These are phyloP conservation scores for Serendipita sp. DNA, from an alignment of 1,284 basidiomycete species.

Conservation along the genomic window DNA sequence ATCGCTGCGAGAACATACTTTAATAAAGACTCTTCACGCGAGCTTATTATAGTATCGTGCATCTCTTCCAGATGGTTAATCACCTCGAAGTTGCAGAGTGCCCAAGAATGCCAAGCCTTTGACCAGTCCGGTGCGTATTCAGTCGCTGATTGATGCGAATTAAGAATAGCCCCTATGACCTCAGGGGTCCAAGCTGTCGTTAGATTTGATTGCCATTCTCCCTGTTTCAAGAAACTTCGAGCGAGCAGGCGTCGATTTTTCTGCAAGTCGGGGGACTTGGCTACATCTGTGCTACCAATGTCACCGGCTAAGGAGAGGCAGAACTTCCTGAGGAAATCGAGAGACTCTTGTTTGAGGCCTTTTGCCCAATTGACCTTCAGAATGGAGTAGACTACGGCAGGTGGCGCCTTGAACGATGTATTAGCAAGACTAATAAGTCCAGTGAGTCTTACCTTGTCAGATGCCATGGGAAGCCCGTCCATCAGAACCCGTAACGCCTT, in stretches of 20 bases:
- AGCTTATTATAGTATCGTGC: slow-evolving; percentile 28
- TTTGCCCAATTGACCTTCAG: slow-evolving; percentile 95
- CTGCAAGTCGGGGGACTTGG: slow-evolving; percentile 43
- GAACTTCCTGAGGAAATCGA: slow-evolving; percentile 80
- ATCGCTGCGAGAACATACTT: slow-evolving; percentile 83
- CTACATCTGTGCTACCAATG: slow-evolving; percentile 40
- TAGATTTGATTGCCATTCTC: slow-evolving; percentile 83
- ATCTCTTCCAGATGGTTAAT: slow-evolving; percentile 70
- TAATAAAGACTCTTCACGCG: slow-evolving; percentile 56
- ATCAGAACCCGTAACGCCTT: slow-evolving; percentile 89
- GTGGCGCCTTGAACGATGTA: slow-evolving; percentile 66
- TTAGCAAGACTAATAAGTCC: slow-evolving; percentile 26
- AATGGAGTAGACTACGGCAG: slow-evolving; percentile 93
- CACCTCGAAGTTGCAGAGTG: slow-evolving; percentile 91
- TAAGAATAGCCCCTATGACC: slow-evolving; percentile 68
- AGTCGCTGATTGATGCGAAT: slow-evolving; percentile 79
- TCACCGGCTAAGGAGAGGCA: slow-evolving; percentile 65
- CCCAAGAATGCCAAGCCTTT: slow-evolving; percentile 99
- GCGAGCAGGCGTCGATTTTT: slow-evolving; percentile 84
- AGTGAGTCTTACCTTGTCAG: slow-evolving; percentile 8
- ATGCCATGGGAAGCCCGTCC: slow-evolving; percentile 13
- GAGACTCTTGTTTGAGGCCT: slow-evolving; percentile 63
- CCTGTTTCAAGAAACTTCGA: slow-evolving; percentile 92
- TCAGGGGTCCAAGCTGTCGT: slow-evolving; percentile 69
- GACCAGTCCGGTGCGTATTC: slow-evolving; percentile 92